phyloP scores from a whole-genome alignment of 352 stramenopile genomes.

The Thraustochytrium striatum region DNA sequence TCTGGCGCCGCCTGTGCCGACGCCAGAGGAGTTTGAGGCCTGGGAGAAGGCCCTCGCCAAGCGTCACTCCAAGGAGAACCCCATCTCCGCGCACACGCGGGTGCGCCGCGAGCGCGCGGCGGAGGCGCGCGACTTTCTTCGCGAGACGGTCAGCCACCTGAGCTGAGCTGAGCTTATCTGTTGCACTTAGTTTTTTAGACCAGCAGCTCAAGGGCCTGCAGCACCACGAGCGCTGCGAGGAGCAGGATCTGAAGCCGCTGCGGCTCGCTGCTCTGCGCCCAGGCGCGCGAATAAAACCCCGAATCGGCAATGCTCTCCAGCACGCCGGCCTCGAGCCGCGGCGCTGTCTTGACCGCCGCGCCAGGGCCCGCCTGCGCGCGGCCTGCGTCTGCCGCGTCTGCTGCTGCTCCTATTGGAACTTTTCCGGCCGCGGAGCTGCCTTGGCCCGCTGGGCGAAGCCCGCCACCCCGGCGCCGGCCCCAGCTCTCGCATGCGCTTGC shows the following conservation, averaged over 20 bases:
- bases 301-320: neutral
- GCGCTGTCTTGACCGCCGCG: neutral
- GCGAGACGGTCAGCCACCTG: too few relatives aligned
- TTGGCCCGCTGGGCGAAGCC: neutral
- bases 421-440: too few relatives aligned
- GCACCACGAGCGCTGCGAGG: neutral
- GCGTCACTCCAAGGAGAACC: neutral
- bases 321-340: neutral
- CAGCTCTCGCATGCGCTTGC: neutral
- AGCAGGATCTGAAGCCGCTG: slow-evolving; percentile 20
- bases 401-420: too few relatives aligned
- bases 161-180: too few relatives aligned
- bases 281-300: neutral
- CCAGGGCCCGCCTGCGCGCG: neutral
- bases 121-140: too few relatives aligned
- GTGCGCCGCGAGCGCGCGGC: too few relatives aligned
- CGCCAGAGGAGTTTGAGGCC: neutral
- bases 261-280: neutral
- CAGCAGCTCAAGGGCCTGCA: slow-evolving; percentile 16
- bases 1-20: neutral
- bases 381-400: too few relatives aligned
- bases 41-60: neutral
- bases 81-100: neutral
- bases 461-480: neutral
- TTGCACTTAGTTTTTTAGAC: too few relatives aligned